phyloP scores from a whole-genome alignment of 2,329 filamentous ascomycete genomes.

The Huntiella decipiens region DNA sequence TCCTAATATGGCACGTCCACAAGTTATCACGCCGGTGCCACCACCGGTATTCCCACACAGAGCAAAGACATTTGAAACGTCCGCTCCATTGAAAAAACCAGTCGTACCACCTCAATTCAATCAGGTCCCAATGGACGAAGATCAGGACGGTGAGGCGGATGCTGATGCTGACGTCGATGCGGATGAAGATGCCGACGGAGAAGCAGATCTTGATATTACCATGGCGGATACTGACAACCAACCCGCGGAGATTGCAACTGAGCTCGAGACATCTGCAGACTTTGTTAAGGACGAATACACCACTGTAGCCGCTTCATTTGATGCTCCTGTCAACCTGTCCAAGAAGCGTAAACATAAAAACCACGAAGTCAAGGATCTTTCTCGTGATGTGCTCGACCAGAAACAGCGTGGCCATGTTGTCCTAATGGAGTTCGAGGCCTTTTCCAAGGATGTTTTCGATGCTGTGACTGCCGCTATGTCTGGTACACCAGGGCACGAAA shows the following conservation, averaged over 20 bases:
- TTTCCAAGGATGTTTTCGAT: slow-evolving; percentile 55
- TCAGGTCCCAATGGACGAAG: slow-evolving; percentile 14
- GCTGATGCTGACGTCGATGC: not conserved
- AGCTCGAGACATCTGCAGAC: slow-evolving; percentile 22
- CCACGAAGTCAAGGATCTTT: slow-evolving; percentile 31
- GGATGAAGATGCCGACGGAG: not conserved
- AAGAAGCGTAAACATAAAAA: slow-evolving; percentile 34
- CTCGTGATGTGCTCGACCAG: slow-evolving; percentile 53
- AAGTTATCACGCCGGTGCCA: not conserved
- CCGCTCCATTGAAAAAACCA: slow-evolving; percentile 25
- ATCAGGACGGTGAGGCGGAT: slow-evolving; percentile 1
- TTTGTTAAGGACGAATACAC: slow-evolving; percentile 36
- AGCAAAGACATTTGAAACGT: slow-evolving; percentile 20
- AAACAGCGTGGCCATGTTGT: slow-evolving; percentile 62
- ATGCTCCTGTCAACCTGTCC: slow-evolving; percentile 29
- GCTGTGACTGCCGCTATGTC: slow-evolving; percentile 51
- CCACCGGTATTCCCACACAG: not conserved
- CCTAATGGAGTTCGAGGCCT: slow-evolving; percentile 47
- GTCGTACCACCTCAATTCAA: slow-evolving; percentile 22
- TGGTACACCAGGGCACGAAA: slow-evolving; percentile 33
- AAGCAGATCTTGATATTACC: slow-evolving; percentile 4
- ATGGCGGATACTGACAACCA: slow-evolving; percentile 6
- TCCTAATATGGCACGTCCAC: too few species aligned
- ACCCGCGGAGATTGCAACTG: slow-evolving; percentile 24
- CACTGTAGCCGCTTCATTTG: slow-evolving; percentile 26